Percentiles rank a stretch among this genome's conserved stretches.
phyloP scores from a whole-genome alignment of 352 stramenopile species.

The Phytophthora boehmeriae region DNA sequence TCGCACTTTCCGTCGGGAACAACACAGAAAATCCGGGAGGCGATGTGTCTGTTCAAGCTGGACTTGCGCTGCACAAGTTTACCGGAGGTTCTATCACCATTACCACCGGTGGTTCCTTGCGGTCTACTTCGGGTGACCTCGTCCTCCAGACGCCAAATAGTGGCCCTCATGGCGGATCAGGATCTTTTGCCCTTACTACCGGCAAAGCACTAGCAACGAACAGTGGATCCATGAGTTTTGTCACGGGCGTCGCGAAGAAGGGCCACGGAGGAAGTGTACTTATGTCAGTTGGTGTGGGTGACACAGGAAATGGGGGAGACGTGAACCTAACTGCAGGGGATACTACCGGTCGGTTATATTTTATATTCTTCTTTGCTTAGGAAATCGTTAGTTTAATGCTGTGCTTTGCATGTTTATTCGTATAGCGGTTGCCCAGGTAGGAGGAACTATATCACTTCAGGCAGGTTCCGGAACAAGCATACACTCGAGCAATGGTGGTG shows the following conservation, averaged over 20 bases:
- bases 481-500: slow-evolving; percentile 55
- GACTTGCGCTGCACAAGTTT: slow-evolving; percentile 62
- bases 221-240: slow-evolving; percentile 33
- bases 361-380: slow-evolving; percentile 1
- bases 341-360: slow-evolving; percentile 47
- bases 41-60: slow-evolving; percentile 66
- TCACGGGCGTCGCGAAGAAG: slow-evolving; percentile 28
- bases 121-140: slow-evolving; percentile 64
- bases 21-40: slow-evolving; percentile 61
- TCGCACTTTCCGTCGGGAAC: slow-evolving; percentile 58
- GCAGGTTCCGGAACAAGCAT: slow-evolving; percentile 59
- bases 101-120: slow-evolving; percentile 59
- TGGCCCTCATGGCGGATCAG: slow-evolving; percentile 53
- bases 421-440: slow-evolving; percentile 40
- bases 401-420: slow-evolving; percentile 16
- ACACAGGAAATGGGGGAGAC: slow-evolving; percentile 28
- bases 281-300: slow-evolving; percentile 31
- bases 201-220: slow-evolving; percentile 25
- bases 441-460: slow-evolving; percentile 54
- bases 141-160: slow-evolving; percentile 64
- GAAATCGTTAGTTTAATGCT: slow-evolving; percentile 4
- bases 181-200: slow-evolving; percentile 37
- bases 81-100: slow-evolving; percentile 60
- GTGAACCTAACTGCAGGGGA: slow-evolving; percentile 74
- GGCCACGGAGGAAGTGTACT: slow-evolving; percentile 31